Percentiles rank a stretch among this genome's conserved stretches.
Evolutionary conservation across 192 early-diverging fungal species (phyloP).

Genomic region (Jimgerdemannia lactiflua): DNA sequence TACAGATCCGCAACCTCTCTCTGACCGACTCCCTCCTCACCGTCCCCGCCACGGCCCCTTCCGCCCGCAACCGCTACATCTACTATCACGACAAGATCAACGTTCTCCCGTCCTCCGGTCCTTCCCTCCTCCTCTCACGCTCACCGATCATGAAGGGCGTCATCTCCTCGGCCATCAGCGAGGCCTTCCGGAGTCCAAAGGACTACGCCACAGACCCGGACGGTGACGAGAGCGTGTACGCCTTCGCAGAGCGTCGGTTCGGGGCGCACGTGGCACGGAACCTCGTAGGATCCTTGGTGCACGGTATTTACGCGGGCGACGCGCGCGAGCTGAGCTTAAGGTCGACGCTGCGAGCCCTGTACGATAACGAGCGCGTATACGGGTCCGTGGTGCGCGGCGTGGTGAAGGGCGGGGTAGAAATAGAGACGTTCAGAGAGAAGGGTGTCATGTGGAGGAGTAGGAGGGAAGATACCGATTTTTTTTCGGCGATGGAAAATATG

Average conservation of each 20-base stretch:
- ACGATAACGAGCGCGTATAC: conserved; percentile 59
- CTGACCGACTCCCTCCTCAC: conserved; percentile 56
- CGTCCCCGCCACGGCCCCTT: conserved; percentile 59
- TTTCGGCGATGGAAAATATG: conserved; percentile 50
- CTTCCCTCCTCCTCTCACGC: conserved; percentile 23
- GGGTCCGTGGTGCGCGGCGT: conserved; percentile 54
- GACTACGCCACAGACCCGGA: conserved; percentile 3
- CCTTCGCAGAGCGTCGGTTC: conserved; percentile 80
- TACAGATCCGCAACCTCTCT: conserved; percentile 57
- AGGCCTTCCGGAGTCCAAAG: conserved; percentile 42
- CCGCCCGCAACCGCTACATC: conserved; percentile 83
- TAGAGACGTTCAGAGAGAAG: conserved; percentile 29
- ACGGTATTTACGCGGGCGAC: conserved; percentile 95
- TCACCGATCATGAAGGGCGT: conserved; percentile 53
- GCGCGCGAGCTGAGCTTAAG: conserved; percentile 70
- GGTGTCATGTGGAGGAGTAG: conserved; percentile 22
- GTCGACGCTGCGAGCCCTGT: conserved; percentile 70
- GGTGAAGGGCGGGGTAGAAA: conserved; percentile 31
- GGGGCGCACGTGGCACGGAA: conserved; percentile 71
- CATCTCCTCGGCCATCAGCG: conserved; percentile 52
- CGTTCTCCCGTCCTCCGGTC: conserved; percentile 46
- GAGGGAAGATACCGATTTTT: conserved; percentile 49
- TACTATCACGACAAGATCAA: conserved; percentile 69
- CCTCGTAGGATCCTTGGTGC: conserved; percentile 83
- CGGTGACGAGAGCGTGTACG: conserved; percentile 85